Conservation (phyloP, 805 yeast genomes). For the Wickerhamomyces chambardii region DNA sequence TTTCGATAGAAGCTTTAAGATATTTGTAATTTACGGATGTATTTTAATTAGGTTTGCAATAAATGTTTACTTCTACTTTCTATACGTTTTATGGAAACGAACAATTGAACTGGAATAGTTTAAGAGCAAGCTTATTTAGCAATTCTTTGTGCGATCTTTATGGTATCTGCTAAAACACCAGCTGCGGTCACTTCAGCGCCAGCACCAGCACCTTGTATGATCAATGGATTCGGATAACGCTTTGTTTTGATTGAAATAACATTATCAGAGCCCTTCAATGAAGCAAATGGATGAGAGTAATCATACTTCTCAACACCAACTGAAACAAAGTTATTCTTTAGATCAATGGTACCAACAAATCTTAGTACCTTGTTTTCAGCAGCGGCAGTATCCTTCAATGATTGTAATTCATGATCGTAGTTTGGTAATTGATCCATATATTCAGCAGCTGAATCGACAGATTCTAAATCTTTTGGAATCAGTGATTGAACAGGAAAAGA, state of each 20-base stretch:
- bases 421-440: slow-evolving; percentile 75
- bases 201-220: slow-evolving; percentile 97
- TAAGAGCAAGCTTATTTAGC: slow-evolving; percentile 25
- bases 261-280: slow-evolving; percentile 93
- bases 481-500: slow-evolving; percentile 92
- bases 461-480: slow-evolving; percentile 81
- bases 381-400: slow-evolving; percentile 73
- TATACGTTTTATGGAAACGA: too few species aligned
- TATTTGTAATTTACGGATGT: too few species aligned
- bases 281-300: slow-evolving; percentile 89
- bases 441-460: slow-evolving; percentile 63
- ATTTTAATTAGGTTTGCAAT: too few species aligned
- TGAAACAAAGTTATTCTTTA: slow-evolving; percentile 56
- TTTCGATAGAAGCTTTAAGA: too few species aligned
- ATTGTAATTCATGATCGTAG: slow-evolving; percentile 72
- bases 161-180: slow-evolving; percentile 91
- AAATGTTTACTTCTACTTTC: too few species aligned
- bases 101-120: too few species aligned
- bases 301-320: slow-evolving; percentile 89
- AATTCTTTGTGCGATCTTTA: slow-evolving; percentile 86
- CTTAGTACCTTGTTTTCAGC: slow-evolving; percentile 81
- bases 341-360: slow-evolving; percentile 87
- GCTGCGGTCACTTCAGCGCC: slow-evolving; percentile 73
- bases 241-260: slow-evolving; percentile 87
- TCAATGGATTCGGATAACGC: slow-evolving; percentile 88